Percentiles rank a stretch among this genome's conserved stretches.
These are phyloP conservation scores for Monosporascus sp. DNA, from an alignment of 2,329 filamentous ascomycete genomes.

Conservation along the genomic window DNA sequence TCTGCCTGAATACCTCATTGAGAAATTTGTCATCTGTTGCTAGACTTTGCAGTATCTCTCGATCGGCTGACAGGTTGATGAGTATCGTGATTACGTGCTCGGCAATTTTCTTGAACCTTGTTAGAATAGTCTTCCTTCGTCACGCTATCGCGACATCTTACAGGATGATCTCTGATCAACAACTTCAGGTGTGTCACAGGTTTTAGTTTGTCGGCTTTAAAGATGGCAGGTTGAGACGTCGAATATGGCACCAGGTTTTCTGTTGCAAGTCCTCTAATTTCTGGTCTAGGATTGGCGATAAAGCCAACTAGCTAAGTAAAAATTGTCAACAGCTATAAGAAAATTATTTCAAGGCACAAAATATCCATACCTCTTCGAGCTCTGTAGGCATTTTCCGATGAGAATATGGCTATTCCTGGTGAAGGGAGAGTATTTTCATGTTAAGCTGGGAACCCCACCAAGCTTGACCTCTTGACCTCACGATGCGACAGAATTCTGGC, in stretches of 20 bases:
- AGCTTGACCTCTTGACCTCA: not conserved
- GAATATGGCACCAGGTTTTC: conserved; percentile 86
- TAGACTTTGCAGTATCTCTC: conserved; percentile 66
- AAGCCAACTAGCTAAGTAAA: conserved; percentile 75
- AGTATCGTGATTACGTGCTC: conserved; percentile 89
- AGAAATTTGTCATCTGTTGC: conserved; percentile 78
- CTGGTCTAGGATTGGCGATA: conserved; percentile 84
- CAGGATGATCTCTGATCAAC: conserved; percentile 75
- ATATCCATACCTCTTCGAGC: conserved; percentile 62
- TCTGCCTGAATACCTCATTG: conserved; percentile 63
- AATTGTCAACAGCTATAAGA: conserved; percentile 7
- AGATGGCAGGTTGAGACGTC: conserved; percentile 66
- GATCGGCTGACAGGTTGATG: conserved; percentile 76
- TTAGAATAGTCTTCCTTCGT: not conserved
- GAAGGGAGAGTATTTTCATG: too few relatives aligned
- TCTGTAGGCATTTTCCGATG: conserved; percentile 60
- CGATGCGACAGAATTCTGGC: not conserved
- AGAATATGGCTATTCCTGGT: conserved; percentile 3
- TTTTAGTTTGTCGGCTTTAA: conserved; percentile 73
- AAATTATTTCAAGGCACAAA: conserved; percentile 1
- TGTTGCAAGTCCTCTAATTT: conserved; percentile 79
- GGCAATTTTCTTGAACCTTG: conserved; percentile 64
- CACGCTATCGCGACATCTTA: conserved; percentile 36
- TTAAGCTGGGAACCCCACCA: not conserved
- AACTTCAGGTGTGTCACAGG: conserved; percentile 86